phyloP scores from a whole-genome alignment of 108 stramenopile genomes.

The Aurantiochytrium sp. region DNA sequence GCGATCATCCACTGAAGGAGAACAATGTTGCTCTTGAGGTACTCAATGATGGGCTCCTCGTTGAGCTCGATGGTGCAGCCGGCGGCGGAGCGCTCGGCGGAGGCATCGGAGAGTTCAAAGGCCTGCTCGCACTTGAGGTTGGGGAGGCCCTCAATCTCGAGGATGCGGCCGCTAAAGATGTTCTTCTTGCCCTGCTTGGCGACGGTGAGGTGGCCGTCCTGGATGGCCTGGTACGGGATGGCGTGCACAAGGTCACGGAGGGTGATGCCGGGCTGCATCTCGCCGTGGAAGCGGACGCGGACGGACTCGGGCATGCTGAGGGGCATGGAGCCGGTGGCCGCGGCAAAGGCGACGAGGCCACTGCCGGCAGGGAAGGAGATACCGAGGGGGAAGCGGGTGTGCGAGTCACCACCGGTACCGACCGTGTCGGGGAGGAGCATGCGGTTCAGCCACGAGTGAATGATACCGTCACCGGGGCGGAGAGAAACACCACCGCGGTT shows the following conservation, averaged over 20 bases:
- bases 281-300: conserved; percentile 76
- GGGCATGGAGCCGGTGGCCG: conserved; percentile 89
- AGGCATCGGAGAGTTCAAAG: conserved; percentile 82
- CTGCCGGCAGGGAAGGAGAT: conserved; percentile 90
- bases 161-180: conserved; percentile 79
- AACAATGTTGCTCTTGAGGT: conserved; percentile 78
- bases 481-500: conserved; percentile 87
- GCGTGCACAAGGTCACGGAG: conserved; percentile 88
- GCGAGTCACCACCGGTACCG: conserved; percentile 90
- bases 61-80: conserved; percentile 88
- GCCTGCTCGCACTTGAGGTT: conserved; percentile 90
- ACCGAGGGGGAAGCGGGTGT: conserved; percentile 90
- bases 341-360: conserved; percentile 87
- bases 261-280: conserved; percentile 89
- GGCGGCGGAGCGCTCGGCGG: conserved; percentile 85
- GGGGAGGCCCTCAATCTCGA: conserved; percentile 89
- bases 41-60: conserved; percentile 88
- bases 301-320: conserved; percentile 90
- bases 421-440: conserved; percentile 92
- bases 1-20: conserved; percentile 96
- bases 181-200: conserved; percentile 94
- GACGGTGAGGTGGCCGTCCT: conserved; percentile 78
- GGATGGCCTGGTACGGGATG: conserved; percentile 83
- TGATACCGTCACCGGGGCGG: conserved; percentile 88
- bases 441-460: conserved; percentile 91